phyloP scores from a whole-genome alignment of 208 protist genomes.

The Trypanosoma grayi region DNA sequence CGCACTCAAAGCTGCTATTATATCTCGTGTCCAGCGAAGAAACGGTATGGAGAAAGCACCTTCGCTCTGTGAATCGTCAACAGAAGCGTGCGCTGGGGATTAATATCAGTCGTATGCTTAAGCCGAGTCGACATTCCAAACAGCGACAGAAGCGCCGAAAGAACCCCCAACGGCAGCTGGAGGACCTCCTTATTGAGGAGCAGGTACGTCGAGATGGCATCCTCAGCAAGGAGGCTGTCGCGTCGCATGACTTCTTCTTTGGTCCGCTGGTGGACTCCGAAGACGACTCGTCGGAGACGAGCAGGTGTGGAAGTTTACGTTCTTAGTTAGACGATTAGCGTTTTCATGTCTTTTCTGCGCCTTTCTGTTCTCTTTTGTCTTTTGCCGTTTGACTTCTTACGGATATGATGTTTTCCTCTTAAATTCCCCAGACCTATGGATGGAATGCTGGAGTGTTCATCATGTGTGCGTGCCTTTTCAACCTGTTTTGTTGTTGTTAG shows the following conservation, averaged over 20 bases:
- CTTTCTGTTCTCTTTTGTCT: constrained; percentile 4
- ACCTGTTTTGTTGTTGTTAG: background rate
- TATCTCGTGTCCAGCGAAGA: constrained; percentile 36
- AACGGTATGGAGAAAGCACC: constrained; percentile 33
- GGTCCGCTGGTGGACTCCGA: constrained; percentile 42
- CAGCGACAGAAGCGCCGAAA: constrained; percentile 2
- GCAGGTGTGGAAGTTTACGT: too few species aligned
- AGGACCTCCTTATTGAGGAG: constrained; percentile 34
- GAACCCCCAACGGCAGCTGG: constrained; percentile 3
- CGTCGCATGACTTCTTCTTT: constrained; percentile 41
- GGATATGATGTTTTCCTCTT: too few species aligned
- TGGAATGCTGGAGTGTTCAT: too few species aligned
- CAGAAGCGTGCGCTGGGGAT: constrained; percentile 37
- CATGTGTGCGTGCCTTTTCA: background rate
- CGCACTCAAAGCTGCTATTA: constrained; percentile 29
- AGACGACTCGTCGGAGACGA: constrained; percentile 20
- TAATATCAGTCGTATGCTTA: constrained; percentile 31
- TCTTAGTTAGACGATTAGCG: background rate
- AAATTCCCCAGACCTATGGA: too few species aligned
- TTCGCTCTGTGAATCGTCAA: constrained; percentile 32
- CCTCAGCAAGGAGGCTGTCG: constrained; percentile 21
- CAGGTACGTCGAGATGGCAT: constrained; percentile 36
- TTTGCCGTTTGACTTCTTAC: too few species aligned
- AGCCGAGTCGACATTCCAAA: constrained; percentile 15
- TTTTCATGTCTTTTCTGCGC: constrained; percentile 10